These are phyloP conservation scores for Coccinonectria pachysandricola DNA, from an alignment of 2,329 filamentous ascomycete genomes.

Conservation along the genomic window DNA sequence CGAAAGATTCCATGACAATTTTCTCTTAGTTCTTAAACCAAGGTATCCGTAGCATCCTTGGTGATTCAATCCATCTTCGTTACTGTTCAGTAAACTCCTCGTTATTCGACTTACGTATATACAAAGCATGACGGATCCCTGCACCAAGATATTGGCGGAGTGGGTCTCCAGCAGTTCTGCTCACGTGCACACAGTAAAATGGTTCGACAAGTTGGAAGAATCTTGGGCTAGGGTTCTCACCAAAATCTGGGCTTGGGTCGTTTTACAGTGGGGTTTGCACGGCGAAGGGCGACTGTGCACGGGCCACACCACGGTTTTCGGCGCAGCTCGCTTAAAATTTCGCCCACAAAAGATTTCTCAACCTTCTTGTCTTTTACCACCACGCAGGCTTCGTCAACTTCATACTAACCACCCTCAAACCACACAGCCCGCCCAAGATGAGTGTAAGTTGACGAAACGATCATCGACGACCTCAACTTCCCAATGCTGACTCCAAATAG, in stretches of 20 bases:
- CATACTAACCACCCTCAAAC: conserved; percentile 28
- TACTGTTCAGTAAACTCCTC: too few relatives aligned
- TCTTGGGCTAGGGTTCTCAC: too few relatives aligned
- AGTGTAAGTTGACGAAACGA: conserved; percentile 25
- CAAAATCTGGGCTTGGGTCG: too few relatives aligned
- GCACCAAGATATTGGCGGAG: too few relatives aligned
- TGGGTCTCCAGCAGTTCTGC: too few relatives aligned
- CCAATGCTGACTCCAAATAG: conserved; percentile 20
- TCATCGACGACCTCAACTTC: conserved; percentile 14
- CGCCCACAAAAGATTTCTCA: conserved; percentile 26
- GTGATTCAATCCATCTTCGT: too few relatives aligned
- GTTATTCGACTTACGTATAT: too few relatives aligned
- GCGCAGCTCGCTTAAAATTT: conserved; percentile 29
- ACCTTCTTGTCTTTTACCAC: conserved; percentile 21
- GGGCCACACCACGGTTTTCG: conserved; percentile 15
- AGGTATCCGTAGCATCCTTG: too few relatives aligned
- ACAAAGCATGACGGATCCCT: too few relatives aligned
- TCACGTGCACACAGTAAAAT: too few relatives aligned
- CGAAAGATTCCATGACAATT: conserved; percentile 17
- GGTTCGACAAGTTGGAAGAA: too few relatives aligned
- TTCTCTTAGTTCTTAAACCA: conserved; percentile 13
- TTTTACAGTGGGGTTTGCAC: conserved; percentile 2
- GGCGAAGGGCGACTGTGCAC: conserved; percentile 11
- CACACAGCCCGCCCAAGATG: conserved; percentile 30
- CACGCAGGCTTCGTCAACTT: conserved; percentile 25